Base-by-base conservation (phyloP, 106 monocot genomes). In the Ottelia alismoides region DNA sequence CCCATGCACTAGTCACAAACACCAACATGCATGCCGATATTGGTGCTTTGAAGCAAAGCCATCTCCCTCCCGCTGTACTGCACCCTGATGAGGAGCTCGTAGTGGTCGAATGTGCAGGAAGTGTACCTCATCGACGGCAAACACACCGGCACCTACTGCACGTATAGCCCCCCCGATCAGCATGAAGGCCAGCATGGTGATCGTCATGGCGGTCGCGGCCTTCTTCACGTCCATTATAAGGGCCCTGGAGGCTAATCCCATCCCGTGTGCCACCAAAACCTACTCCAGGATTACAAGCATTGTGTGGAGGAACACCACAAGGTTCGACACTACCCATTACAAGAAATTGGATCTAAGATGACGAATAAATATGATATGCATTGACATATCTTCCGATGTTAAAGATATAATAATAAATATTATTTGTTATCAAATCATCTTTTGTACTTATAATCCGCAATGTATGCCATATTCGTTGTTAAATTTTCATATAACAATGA, bases 121-220 rank as follows among this genome's bases (percentile, higher is more conserved):
- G 53, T 60, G 61, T 96, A 96, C 66, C 89, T 96, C 27, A 85
- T 17, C 96, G 89, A 96, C 0, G 28, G 46, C 57, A 96, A 47
- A 55, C 78, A 81, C 7, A 50, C 19, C 2, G 96, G 96, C 1
- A 89, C 66, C 50, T 82, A 70, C 30, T 81, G 73, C 25, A 96
- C 89, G 28, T 91, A 91, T 31, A 91, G 89, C 0, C 96, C 89
- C n/a, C 0, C 78, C 96, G 3, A 82, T 85, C 22, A 96, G 68
- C 5, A 96, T 61, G 64, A 89, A 96, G 0, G 82, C 85, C 12
- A 96, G 71, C 89, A 89, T 88, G 14, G 61, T 77, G n/a, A 96
- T 51, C 0, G 96, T 96, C 1, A 71, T 76, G 0, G 82, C 23
- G 2, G 85, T 89, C 0, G 96, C 88, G 0, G 89, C 96, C 45